These are phyloP conservation scores for Thermothielavioides terrestris DNA, from an alignment of 495 filamentous ascomycete genomes.

Conservation along the genomic window DNA sequence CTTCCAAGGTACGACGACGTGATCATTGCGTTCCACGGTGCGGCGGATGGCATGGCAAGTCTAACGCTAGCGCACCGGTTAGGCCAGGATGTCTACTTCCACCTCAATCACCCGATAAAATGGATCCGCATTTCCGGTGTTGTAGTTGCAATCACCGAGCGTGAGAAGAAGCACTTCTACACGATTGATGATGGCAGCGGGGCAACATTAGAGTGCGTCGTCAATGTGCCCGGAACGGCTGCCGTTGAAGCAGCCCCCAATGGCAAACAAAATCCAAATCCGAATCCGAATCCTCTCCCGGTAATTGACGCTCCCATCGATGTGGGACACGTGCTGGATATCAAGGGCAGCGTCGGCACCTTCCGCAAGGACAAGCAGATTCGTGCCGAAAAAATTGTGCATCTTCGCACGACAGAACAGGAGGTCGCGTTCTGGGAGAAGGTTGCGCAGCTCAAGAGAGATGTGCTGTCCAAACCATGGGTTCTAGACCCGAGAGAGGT, in stretches of 20 bases:
- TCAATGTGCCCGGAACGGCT: slow-evolving; percentile 12
- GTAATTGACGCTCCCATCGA: slow-evolving; percentile 38
- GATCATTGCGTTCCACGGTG: background rate
- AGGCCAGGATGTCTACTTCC: slow-evolving; percentile 71
- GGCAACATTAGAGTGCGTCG: slow-evolving; percentile 52
- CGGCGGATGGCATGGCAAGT: too few species aligned
- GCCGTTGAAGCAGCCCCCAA: slow-evolving; percentile 3
- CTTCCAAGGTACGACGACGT: slow-evolving; percentile 57
- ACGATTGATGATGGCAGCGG: slow-evolving; percentile 86
- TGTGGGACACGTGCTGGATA: slow-evolving; percentile 61
- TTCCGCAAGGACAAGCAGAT: slow-evolving; percentile 62
- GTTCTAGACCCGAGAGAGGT: slow-evolving; percentile 46
- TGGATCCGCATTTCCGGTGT: slow-evolving; percentile 71
- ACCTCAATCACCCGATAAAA: slow-evolving; percentile 81
- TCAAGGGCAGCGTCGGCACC: slow-evolving; percentile 60
- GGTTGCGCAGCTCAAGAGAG: slow-evolving; percentile 49
- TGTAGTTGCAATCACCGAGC: slow-evolving; percentile 68
- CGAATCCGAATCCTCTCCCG: background rate
- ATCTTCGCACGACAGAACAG: slow-evolving; percentile 55
- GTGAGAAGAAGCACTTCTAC: slow-evolving; percentile 49
- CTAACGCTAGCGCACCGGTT: too few species aligned
- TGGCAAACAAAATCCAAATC: slow-evolving; percentile 1
- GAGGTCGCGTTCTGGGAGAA: slow-evolving; percentile 74
- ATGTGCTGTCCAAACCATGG: slow-evolving; percentile 65
- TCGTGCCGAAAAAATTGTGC: slow-evolving; percentile 54